Evolutionary conservation across 371 early-diverging fungal species (phyloP).

Genomic region (Mortierella sp.): DNA sequence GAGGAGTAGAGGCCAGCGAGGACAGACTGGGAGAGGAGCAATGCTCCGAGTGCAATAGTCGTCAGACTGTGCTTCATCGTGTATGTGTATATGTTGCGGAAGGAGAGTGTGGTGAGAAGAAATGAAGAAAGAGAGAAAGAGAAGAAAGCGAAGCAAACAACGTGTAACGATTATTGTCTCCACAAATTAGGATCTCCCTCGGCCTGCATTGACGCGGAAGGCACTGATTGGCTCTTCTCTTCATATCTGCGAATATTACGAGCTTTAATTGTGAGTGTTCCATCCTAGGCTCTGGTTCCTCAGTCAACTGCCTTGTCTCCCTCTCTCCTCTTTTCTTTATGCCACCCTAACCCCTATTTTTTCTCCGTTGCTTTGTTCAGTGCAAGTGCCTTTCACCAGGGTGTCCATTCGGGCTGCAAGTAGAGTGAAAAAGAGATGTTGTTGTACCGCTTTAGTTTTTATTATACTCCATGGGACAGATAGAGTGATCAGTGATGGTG

Average conservation of each 20-base stretch:
- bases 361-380: too few relatives aligned
- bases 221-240: constrained; percentile 26
- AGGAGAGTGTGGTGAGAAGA: not conserved
- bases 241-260: not conserved
- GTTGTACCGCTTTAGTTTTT: too few relatives aligned
- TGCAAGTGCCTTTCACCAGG: too few relatives aligned
- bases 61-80: constrained; percentile 52
- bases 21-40: constrained; percentile 51
- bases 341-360: too few relatives aligned
- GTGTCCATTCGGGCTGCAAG: too few relatives aligned
- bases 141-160: not conserved
- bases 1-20: constrained; percentile 65
- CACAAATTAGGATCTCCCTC: not conserved
- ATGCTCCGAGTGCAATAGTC: constrained; percentile 46
- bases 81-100: not conserved
- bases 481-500: too few relatives aligned
- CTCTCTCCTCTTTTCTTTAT: too few relatives aligned
- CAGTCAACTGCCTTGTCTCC: too few relatives aligned
- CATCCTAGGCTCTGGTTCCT: too few relatives aligned
- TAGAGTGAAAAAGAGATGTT: too few relatives aligned
- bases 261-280: not conserved
- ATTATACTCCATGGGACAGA: too few relatives aligned
- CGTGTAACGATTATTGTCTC: not conserved
- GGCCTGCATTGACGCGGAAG: constrained; percentile 30
- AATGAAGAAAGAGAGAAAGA: not conserved